These are phyloP conservation scores for Botryotinia narcissicola DNA, from an alignment of 2,329 filamentous ascomycete genomes.

Conservation along the genomic window DNA sequence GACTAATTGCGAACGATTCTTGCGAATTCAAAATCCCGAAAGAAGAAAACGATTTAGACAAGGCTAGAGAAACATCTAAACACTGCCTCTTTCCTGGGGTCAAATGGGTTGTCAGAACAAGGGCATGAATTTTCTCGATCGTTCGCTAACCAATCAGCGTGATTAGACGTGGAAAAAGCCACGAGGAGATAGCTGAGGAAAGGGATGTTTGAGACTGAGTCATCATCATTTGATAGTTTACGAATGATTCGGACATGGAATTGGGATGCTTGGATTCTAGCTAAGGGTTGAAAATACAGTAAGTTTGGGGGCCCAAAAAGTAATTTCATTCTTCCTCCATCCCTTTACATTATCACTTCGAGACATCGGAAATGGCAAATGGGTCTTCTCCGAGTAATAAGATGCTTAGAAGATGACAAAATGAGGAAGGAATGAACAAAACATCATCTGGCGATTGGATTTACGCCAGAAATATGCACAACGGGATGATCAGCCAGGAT, in stretches of 20 bases:
- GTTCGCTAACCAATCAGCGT: background rate
- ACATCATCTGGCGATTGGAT: background rate
- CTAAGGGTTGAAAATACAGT: background rate
- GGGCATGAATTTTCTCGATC: background rate
- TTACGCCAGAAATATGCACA: conserved; percentile 4
- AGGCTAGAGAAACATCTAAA: conserved; percentile 3
- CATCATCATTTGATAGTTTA: conserved; percentile 9
- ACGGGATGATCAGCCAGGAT: conserved; percentile 10
- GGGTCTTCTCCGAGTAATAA: background rate
- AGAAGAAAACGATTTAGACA: background rate
- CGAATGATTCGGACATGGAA: background rate
- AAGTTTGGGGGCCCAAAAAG: background rate
- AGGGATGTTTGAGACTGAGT: conserved; percentile 6
- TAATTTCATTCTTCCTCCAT: background rate
- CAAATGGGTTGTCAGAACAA: background rate
- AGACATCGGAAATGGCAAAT: background rate
- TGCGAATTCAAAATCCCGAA: background rate
- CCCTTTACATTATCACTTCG: background rate
- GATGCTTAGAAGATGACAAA: background rate
- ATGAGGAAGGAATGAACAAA: background rate
- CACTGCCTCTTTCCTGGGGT: conserved; percentile 4
- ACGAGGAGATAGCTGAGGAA: background rate
- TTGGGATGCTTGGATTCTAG: background rate
- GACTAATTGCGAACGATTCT: background rate
- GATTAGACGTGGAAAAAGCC: background rate